phyloP scores from a whole-genome alignment of 164 flowering plant genomes.

The Magnolia changhungtana region DNA sequence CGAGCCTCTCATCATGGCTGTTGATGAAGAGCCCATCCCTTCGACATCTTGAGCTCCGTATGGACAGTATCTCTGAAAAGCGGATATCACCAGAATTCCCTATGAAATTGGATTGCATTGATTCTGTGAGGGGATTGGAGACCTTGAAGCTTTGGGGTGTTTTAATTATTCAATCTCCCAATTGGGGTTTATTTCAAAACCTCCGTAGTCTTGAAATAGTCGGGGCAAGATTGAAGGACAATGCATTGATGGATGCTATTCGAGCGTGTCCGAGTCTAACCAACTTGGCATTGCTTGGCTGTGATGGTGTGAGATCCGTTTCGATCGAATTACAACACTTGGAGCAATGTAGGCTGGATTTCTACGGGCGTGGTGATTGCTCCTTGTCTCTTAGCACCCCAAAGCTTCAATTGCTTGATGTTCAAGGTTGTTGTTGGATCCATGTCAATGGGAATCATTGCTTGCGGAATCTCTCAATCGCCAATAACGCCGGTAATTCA shows the following conservation, averaged over 20 bases:
- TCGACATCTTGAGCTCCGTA: conserved; percentile 68
- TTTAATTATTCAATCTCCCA: conserved; percentile 51
- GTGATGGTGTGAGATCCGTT: conserved; percentile 62
- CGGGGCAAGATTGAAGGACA: conserved; percentile 63
- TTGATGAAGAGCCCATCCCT: conserved; percentile 33
- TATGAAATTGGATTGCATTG: conserved; percentile 56
- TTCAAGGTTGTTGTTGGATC: conserved; percentile 81
- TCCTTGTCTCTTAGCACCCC: conserved; percentile 49
- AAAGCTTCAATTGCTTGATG: conserved; percentile 52
- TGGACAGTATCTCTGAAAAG: conserved; percentile 56
- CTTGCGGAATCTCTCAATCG: conserved; percentile 53
- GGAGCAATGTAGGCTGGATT: conserved; percentile 73
- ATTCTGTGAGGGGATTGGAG: conserved; percentile 45
- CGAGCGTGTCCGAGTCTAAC: conserved; percentile 66
- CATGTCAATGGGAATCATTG: conserved; percentile 43
- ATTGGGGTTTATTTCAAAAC: conserved; percentile 56
- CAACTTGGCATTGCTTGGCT: conserved; percentile 58
- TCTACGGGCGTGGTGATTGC: conserved; percentile 65
- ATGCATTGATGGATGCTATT: conserved; percentile 45
- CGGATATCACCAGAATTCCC: conserved; percentile 24
- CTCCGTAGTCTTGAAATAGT: conserved; percentile 67
- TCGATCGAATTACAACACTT: conserved; percentile 52
- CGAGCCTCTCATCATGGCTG: conserved; percentile 69
- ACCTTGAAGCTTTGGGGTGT: conserved; percentile 85
- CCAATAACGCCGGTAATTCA: conserved; percentile 66